Evolutionary conservation across 129 eudicot genomes (phyloP).

Genomic region (Deinandra increscens): DNA sequence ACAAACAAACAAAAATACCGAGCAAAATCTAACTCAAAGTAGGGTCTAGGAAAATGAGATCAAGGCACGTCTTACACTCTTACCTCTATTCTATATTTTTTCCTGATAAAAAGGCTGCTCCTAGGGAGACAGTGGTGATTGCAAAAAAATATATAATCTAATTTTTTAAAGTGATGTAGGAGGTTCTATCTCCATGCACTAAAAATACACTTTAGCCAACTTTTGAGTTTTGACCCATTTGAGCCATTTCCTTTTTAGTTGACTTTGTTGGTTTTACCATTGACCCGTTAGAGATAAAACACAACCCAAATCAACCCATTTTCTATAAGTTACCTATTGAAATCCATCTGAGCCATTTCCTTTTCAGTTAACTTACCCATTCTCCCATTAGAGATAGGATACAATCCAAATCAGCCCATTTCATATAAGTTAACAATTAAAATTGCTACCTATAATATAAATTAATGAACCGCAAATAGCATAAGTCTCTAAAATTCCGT

Average conservation of each 20-base stretch:
- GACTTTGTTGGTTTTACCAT: neutral
- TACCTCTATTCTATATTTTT: too few relatives aligned
- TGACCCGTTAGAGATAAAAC: neutral
- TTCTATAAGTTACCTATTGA: neutral
- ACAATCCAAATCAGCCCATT: neutral
- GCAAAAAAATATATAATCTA: too few relatives aligned
- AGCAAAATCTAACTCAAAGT: too few relatives aligned
- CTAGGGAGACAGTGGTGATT: too few relatives aligned
- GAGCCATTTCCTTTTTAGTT: neutral
- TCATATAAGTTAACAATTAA: neutral
- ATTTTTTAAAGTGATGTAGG: neutral
- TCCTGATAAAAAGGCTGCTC: too few relatives aligned
- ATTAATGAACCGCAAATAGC: neutral
- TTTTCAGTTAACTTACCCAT: neutral
- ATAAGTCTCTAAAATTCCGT: neutral
- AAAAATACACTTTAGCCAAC: neutral
- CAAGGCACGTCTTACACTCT: too few relatives aligned
- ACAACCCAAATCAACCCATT: neutral
- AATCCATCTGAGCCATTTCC: neutral
- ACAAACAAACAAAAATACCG: too few relatives aligned
- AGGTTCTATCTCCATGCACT: neutral
- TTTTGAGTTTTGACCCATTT: neutral
- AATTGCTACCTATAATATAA: neutral
- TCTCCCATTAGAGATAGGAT: neutral
- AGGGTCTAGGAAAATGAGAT: too few relatives aligned